Percentiles rank a stretch among this genome's conserved stretches.
Conservation (phyloP, 108 stramenopile species). For the Skeletonema menzelii region DNA sequence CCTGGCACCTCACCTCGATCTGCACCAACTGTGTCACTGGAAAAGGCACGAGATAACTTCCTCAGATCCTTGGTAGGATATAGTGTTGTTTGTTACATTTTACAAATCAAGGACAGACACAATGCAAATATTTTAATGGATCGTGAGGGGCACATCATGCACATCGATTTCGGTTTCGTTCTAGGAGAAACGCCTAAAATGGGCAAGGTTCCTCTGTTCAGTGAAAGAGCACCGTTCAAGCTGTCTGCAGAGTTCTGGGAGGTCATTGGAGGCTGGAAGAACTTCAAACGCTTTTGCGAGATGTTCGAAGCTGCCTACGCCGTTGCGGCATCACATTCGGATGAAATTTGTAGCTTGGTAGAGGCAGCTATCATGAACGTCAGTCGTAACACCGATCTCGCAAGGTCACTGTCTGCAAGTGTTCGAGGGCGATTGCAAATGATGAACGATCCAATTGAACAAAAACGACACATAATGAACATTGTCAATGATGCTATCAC, state of each 20-base stretch:
- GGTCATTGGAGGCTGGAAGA: conserved; percentile 93
- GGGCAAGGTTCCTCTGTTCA: conserved; percentile 87
- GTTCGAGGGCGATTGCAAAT: conserved; percentile 73
- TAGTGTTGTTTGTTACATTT: conserved; percentile 92
- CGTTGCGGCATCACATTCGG: conserved; percentile 67
- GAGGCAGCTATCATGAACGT: conserved; percentile 84
- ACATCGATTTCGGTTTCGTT: conserved; percentile 99
- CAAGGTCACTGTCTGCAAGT: conserved; percentile 63
- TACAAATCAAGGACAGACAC: conserved; percentile 97
- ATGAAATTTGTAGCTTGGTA: conserved; percentile 77
- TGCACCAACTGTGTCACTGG: conserved; percentile 52
- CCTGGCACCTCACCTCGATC: conserved; percentile 13
- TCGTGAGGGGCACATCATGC: conserved; percentile 62
- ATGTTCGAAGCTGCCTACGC: conserved; percentile 89
- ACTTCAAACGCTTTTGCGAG: conserved; percentile 71
- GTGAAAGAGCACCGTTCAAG: conserved; percentile 94
- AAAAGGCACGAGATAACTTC: conserved; percentile 88
- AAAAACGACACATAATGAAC: conserved; percentile 81
- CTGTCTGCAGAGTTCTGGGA: conserved; percentile 89
- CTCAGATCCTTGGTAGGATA: conserved; percentile 88
- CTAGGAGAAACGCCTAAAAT: conserved; percentile 94
- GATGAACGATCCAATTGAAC: conserved; percentile 68
- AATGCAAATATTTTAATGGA: conserved; percentile 97
- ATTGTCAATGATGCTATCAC: conserved; percentile 83
- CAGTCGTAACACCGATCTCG: conserved; percentile 59